phyloP scores from a whole-genome alignment of 305 asterid genomes.

The Solanum chacoense region DNA sequence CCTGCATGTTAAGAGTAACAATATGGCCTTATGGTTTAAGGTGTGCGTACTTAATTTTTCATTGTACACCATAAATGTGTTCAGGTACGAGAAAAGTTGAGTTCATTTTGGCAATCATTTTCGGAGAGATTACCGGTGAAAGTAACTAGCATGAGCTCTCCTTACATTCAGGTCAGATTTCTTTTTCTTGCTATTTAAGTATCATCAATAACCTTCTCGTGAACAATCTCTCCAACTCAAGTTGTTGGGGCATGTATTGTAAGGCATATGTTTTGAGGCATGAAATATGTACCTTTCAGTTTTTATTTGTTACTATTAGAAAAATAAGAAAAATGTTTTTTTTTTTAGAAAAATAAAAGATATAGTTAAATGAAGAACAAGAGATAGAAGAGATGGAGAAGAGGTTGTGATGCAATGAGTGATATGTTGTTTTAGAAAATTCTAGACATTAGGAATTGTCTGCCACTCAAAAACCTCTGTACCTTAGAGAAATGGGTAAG shows the following conservation, averaged over 20 bases:
- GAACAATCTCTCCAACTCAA: background rate
- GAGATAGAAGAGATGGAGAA: background rate
- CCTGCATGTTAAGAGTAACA: background rate
- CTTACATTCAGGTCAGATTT: conserved; percentile 33
- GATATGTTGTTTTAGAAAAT: background rate
- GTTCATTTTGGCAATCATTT: conserved; percentile 65
- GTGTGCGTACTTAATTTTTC: background rate
- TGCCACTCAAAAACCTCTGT: background rate
- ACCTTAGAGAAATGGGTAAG: background rate
- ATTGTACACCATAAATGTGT: background rate
- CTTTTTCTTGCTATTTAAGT: background rate
- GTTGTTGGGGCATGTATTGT: background rate
- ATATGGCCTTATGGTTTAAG: background rate
- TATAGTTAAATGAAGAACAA: background rate
- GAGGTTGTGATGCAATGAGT: background rate
- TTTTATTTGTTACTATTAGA: background rate
- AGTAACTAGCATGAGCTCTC: conserved; percentile 23
- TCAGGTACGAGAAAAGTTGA: conserved; percentile 56
- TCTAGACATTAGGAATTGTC: background rate
- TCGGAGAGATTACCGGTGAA: conserved; percentile 37
- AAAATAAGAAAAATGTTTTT: background rate
- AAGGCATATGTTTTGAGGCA: background rate
- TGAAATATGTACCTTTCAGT: background rate
- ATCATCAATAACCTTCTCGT: background rate
- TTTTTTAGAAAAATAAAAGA: background rate